A percentile compares a stretch with the other conserved stretches of the same genome.
phyloP scores from a whole-genome alignment of 2,329 filamentous ascomycete genomes.

The Rosellinia necatrix region DNA sequence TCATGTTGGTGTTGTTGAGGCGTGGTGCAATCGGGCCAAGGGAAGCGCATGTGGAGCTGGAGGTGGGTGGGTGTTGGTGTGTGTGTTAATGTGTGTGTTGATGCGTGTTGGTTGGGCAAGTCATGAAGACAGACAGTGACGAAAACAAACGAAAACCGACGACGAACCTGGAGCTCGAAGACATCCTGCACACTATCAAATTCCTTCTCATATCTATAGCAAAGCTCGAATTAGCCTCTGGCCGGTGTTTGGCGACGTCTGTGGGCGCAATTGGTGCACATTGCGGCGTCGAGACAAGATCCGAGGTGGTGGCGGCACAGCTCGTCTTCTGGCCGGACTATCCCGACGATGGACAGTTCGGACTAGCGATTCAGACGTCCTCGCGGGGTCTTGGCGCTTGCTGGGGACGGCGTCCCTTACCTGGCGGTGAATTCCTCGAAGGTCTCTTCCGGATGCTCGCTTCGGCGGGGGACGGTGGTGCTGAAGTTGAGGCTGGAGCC shows the following conservation, averaged over 20 bases:
- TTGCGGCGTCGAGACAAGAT: constrained; percentile 21
- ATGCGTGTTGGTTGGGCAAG: not conserved
- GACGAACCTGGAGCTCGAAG: constrained; percentile 93
- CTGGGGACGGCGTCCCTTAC: constrained; percentile 60
- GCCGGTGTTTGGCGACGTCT: constrained; percentile 17
- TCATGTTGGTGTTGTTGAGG: not conserved
- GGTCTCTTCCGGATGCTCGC: constrained; percentile 86
- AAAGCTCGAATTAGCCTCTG: constrained; percentile 46
- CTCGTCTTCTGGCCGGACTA: constrained; percentile 8
- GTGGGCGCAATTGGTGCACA: constrained; percentile 33
- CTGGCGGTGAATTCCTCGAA: constrained; percentile 98
- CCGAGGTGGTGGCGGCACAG: not conserved
- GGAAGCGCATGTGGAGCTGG: constrained; percentile 12
- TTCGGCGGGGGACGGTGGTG: constrained; percentile 61
- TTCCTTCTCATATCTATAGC: constrained; percentile 94
- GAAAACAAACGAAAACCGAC: constrained; percentile 15
- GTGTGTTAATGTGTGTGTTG: not conserved
- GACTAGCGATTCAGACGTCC: not conserved
- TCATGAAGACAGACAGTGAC: not conserved
- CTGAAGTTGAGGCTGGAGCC: constrained; percentile 62
- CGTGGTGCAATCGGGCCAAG: constrained; percentile 10
- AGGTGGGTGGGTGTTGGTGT: not conserved
- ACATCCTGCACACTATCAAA: constrained; percentile 97
- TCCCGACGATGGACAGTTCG: not conserved
- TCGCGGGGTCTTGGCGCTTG: not conserved